Base-by-base conservation (phyloP, 306 rosid species). In the Mucuna pruriens region DNA sequence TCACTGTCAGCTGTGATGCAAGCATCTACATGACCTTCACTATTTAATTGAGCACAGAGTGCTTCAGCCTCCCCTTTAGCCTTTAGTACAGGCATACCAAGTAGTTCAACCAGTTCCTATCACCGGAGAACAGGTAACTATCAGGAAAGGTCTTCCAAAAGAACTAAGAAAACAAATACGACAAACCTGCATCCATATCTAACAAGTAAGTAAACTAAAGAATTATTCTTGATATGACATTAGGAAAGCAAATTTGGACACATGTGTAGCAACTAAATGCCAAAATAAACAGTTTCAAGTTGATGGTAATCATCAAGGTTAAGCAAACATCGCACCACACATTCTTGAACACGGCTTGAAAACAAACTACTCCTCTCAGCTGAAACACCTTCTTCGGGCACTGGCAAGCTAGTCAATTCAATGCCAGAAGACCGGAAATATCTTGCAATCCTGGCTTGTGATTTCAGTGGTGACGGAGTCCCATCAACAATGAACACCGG, bases 41-140 rank as follows among this genome's bases (percentile, higher is more conserved):
- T 49, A 62, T 93, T 80, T 86, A 95, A 85, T 82, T 93, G 98
- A 16, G 92, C 96, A 48, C 99, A 95, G 42, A 93, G 87, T 74
- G 96, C 97, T 86, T 95, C 96, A 19, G 99, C 99, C 86, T 93
- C 99, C 76, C 99, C 99, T 80, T 89, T 95, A 72, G 98, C 98
- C 73, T 84, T 88, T 61, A 93, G 60, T 65, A 93, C 90, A 71
- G 99, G 99, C 88, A 93, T 87, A 83, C 98, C 99, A 72, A 95
- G 91, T 57, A 95, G 85, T 90, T 91, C 86, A 61, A 90, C 85
- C 29, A 93, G 94, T 81, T 93, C 98, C 98, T 95, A 83, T 83
- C 39, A 72, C 71, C 51, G 16, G 82, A 78, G 31, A 76, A 69
- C 54, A 68, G 6, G 71, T 62, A 70, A 89, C 68, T 64, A 81